Percentiles rank a stretch among this genome's conserved stretches.
phyloP scores from a whole-genome alignment of 106 monocot genomes.

The Chionographis japonica region DNA sequence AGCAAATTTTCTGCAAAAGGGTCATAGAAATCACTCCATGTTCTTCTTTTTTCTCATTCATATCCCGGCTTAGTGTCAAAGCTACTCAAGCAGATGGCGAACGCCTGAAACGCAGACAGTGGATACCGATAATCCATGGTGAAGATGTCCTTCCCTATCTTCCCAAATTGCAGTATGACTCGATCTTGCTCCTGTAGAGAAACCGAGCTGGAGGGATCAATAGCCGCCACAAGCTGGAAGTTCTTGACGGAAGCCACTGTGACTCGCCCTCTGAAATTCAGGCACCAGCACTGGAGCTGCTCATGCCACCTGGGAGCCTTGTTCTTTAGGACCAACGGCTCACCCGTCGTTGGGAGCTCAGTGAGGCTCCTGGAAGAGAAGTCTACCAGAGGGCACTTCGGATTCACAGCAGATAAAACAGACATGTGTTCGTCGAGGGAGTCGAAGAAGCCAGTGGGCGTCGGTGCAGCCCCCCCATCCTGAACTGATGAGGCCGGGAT shows the following conservation, averaged over 20 bases:
- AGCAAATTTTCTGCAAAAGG: neutral
- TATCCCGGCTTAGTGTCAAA: slow-evolving; percentile 65
- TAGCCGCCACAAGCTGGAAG: slow-evolving; percentile 77
- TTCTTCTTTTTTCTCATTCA: slow-evolving; percentile 33
- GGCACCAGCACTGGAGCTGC: slow-evolving; percentile 87
- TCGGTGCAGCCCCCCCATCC: slow-evolving; percentile 47
- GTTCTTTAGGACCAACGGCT: slow-evolving; percentile 62
- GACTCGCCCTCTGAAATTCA: slow-evolving; percentile 77
- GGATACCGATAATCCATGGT: slow-evolving; percentile 85
- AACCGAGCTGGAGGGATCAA: slow-evolving; percentile 29
- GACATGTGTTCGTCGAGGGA: slow-evolving; percentile 34
- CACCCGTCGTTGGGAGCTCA: slow-evolving; percentile 10
- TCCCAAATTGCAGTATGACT: slow-evolving; percentile 81
- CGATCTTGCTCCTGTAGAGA: slow-evolving; percentile 51
- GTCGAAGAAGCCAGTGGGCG: slow-evolving; percentile 41
- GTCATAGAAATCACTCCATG: neutral
- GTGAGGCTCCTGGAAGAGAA: slow-evolving; percentile 35
- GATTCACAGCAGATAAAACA: slow-evolving; percentile 4
- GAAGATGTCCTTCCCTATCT: slow-evolving; percentile 82
- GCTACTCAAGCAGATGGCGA: slow-evolving; percentile 63
- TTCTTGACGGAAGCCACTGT: slow-evolving; percentile 86
- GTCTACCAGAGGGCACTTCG: slow-evolving; percentile 24
- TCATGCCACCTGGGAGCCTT: slow-evolving; percentile 86
- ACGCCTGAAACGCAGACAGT: slow-evolving; percentile 70
- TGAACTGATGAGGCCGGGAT: slow-evolving; percentile 45